A percentile compares a stretch with the other conserved stretches of the same genome.
These are phyloP conservation scores for Proliferodiscus dingleyae DNA, from an alignment of 2,329 filamentous ascomycete genomes.

Conservation along the genomic window DNA sequence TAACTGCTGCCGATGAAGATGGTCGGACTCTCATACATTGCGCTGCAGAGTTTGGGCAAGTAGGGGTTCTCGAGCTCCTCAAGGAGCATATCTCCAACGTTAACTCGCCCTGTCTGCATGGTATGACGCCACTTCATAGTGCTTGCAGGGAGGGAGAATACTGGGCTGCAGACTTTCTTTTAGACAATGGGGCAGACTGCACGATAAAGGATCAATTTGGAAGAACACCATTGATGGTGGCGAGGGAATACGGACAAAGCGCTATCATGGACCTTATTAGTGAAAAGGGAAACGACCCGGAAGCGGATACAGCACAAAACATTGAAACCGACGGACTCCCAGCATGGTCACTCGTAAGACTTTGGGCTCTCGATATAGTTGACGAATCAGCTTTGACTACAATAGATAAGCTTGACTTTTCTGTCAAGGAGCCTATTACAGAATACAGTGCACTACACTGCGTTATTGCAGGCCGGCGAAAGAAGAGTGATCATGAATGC, in stretches of 20 bases:
- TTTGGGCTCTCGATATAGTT: constrained; percentile 1
- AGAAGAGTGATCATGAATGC: neutral
- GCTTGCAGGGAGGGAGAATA: constrained; percentile 8
- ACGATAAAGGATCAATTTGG: constrained; percentile 5
- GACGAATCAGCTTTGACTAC: neutral
- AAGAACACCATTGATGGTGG: constrained; percentile 10
- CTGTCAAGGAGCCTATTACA: constrained; percentile 10
- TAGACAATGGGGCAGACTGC: constrained; percentile 10
- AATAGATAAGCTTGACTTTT: constrained; percentile 1
- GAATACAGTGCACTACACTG: constrained; percentile 10
- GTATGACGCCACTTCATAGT: constrained; percentile 17
- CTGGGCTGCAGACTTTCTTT: constrained; percentile 2
- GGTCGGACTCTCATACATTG: constrained; percentile 11
- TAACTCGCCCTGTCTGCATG: constrained; percentile 7
- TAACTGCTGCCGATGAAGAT: constrained; percentile 9
- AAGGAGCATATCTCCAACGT: neutral
- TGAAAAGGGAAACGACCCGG: neutral
- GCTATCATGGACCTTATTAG: constrained; percentile 8
- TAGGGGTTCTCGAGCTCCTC: constrained; percentile 5
- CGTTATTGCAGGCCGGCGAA: neutral
- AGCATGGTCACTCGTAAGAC: constrained; percentile 12
- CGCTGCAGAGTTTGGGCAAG: constrained; percentile 7
- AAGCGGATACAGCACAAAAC: neutral
- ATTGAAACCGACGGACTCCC: constrained; percentile 5
- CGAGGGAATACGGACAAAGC: constrained; percentile 13